Base-by-base conservation (phyloP, 306 rosid genomes). In the Luffa acutangula region DNA sequence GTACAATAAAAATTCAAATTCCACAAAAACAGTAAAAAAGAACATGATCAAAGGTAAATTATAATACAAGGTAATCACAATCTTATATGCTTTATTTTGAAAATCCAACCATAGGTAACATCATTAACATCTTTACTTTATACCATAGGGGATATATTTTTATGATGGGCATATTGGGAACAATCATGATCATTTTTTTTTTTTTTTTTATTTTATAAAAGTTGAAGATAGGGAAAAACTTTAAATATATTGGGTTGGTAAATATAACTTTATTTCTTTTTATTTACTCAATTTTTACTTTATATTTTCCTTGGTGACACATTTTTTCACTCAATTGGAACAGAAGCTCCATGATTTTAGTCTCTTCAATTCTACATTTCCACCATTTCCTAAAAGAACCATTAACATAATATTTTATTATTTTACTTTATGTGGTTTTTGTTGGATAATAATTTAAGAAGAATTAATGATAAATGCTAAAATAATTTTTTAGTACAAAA, bases 31-130 rank as follows among this genome's bases (percentile, higher is more conserved):
- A 36, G 25, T 39, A 8, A 66, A 1, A 20, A 71, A 10, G 0
- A 10, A 39, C 2, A 11, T 0, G 6, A 71, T 45, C 11, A 45
- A 20, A 20, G 36, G 54, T 18, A 21, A n/a, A 43, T 70, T 71
- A 71, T 45, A 34, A 64, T 36, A 46, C 3, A 71, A 72, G 77
- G n/a, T 46, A 41, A 25, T 43, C 1, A 43, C 39, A 46, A 42
- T 13, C 5, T 45, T 46, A 72, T 46, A 72, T 72, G 77, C 77
- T 72, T 48, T 72, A 46, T 20, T 72, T 72, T 72, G 37, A 45
- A 72, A 72, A 46, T 46, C 69, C 48, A 66, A 66, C 73, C 46
- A 46, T 70, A 48, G 77, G 58, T 48, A 48, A 72, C 12, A 72
- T 72, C 41, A 72, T 72, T 72, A 72, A 13, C 3, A 71, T 72